Evolutionary conservation across 164 flowering plant species (phyloP).

Genomic region (Annona cherimola): DNA sequence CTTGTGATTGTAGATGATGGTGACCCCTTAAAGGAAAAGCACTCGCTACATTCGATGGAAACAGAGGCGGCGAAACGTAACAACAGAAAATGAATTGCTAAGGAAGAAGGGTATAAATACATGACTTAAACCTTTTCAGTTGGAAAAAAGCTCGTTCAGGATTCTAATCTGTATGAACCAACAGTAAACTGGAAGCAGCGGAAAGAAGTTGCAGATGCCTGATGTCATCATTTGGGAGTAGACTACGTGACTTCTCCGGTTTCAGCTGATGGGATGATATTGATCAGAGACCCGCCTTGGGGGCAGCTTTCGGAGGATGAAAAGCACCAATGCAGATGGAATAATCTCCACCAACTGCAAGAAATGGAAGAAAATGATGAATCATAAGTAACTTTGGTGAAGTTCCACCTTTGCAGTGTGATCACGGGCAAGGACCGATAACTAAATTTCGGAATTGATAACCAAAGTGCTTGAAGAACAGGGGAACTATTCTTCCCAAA

Average conservation of each 20-base stretch:
- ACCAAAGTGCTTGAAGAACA: no score
- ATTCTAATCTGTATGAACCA: neutral
- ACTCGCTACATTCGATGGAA: no score
- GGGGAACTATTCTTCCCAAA: no score
- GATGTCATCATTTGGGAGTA: neutral
- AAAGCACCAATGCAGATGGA: slow-evolving; percentile 69
- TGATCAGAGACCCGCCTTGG: slow-evolving; percentile 65
- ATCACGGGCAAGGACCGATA: no score
- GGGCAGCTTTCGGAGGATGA: slow-evolving; percentile 73
- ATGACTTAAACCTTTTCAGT: no score
- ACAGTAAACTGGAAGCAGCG: neutral
- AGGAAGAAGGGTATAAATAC: no score
- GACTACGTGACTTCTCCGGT: no score
- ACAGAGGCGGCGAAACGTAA: no score
- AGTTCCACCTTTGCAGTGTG: neutral
- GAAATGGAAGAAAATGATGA: neutral
- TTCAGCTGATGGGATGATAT: slow-evolving; percentile 60
- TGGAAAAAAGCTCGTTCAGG: neutral
- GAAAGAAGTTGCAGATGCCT: neutral
- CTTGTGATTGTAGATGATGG: no score
- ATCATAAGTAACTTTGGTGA: neutral
- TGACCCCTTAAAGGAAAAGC: no score
- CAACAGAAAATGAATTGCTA: no score
- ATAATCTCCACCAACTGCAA: slow-evolving; percentile 67
- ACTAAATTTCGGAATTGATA: no score